These are phyloP conservation scores for Diaporthe amygdali DNA, from an alignment of 2,329 filamentous ascomycete species.

Conservation along the genomic window DNA sequence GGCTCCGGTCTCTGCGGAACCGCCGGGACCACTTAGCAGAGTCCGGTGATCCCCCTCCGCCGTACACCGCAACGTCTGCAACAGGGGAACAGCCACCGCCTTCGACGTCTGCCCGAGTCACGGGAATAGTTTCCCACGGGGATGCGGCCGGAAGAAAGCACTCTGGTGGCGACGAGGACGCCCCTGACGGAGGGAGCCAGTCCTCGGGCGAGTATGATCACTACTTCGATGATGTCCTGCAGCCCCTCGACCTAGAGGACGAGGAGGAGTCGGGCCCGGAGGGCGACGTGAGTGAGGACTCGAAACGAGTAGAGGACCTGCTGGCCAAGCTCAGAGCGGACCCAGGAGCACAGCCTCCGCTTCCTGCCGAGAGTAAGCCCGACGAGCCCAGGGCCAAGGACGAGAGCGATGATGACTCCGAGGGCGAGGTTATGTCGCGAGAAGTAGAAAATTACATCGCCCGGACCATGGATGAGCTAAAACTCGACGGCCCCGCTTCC, in stretches of 20 bases:
- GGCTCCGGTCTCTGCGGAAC: slow-evolving; percentile 56
- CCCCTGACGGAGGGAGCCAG: not conserved
- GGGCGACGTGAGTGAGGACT: slow-evolving; percentile 35
- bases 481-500: slow-evolving; percentile 35
- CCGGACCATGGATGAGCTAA: slow-evolving; percentile 51
- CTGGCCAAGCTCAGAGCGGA: slow-evolving; percentile 29
- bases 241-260: slow-evolving; percentile 43
- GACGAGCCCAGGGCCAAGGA: slow-evolving; percentile 13
- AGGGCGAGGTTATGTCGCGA: slow-evolving; percentile 53
- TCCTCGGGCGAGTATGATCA: slow-evolving; percentile 40
- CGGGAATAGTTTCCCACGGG: not conserved
- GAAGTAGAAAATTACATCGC: slow-evolving; percentile 52
- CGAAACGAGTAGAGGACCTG: slow-evolving; percentile 23
- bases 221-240: slow-evolving; percentile 57
- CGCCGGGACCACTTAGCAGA: slow-evolving; percentile 32
- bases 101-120: not conserved
- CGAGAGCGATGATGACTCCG: slow-evolving; percentile 46
- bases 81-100: not conserved
- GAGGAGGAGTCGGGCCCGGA: slow-evolving; percentile 21
- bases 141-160: slow-evolving; percentile 20
- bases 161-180: slow-evolving; percentile 45
- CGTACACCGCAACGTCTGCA: slow-evolving; percentile 9
- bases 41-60: slow-evolving; percentile 7
- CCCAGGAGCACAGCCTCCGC: slow-evolving; percentile 25
- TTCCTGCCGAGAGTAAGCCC: not conserved